phyloP scores from a whole-genome alignment of 2,329 filamentous ascomycete species.

The Hypocreales sp. region DNA sequence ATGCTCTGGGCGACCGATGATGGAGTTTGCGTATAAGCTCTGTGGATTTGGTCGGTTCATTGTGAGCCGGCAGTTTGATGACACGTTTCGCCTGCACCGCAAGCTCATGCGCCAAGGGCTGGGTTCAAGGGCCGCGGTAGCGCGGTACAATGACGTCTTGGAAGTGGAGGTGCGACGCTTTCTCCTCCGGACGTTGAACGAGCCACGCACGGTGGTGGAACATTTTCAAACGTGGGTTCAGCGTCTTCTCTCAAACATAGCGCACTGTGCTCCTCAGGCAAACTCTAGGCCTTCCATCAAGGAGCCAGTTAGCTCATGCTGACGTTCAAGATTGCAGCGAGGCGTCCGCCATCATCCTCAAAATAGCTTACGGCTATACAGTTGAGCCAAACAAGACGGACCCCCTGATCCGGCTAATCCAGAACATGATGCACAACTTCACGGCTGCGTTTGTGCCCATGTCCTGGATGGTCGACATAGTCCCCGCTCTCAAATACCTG shows the following conservation, averaged over 20 bases:
- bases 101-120: constrained; percentile 27
- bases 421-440: constrained; percentile 13
- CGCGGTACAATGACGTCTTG: constrained; percentile 24
- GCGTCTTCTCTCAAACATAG: neutral
- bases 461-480: constrained; percentile 17
- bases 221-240: constrained; percentile 12
- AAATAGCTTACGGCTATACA: constrained; percentile 14
- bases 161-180: constrained; percentile 27
- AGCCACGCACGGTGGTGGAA: constrained; percentile 18
- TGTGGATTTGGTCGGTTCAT: constrained; percentile 10
- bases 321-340: neutral
- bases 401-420: constrained; percentile 13
- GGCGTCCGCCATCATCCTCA: neutral
- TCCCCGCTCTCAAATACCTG: constrained; percentile 14
- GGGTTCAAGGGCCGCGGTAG: constrained; percentile 22
- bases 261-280: too few relatives aligned
- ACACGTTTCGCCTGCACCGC: constrained; percentile 22
- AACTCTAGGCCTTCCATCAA: too few relatives aligned
- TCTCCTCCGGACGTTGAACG: constrained; percentile 22
- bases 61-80: constrained; percentile 17
- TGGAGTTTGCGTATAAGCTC: constrained; percentile 18
- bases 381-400: constrained; percentile 14
- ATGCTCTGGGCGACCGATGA: constrained; percentile 18
- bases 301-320: too few relatives aligned
- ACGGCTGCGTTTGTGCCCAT: constrained; percentile 12